A percentile compares a stretch with the other conserved stretches of the same genome.
These are phyloP conservation scores for Diaporthe sp. DNA, from an alignment of 2,329 filamentous ascomycete species.

Conservation along the genomic window DNA sequence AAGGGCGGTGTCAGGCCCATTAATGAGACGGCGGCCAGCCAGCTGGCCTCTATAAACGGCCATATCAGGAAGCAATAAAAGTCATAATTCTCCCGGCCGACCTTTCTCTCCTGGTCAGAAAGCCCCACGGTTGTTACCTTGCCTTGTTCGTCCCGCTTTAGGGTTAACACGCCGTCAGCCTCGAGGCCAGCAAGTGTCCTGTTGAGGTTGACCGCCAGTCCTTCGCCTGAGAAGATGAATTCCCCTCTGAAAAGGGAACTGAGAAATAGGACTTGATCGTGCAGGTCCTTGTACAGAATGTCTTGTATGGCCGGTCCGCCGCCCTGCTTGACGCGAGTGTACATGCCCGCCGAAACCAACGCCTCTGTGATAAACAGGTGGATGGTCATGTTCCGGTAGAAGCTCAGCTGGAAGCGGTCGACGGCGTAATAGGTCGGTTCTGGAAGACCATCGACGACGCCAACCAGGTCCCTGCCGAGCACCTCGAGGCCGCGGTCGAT, in stretches of 20 bases:
- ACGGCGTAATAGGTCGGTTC: slow-evolving; percentile 96
- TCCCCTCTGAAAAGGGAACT: slow-evolving; percentile 95
- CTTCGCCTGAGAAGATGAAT: slow-evolving; percentile 95
- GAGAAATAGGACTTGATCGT: slow-evolving; percentile 87
- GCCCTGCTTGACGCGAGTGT: slow-evolving; percentile 90
- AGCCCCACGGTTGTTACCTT: slow-evolving; percentile 79
- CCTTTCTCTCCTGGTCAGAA: slow-evolving; percentile 79
- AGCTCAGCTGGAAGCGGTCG: slow-evolving; percentile 95
- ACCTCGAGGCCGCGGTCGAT: slow-evolving; percentile 93
- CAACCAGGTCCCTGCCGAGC: slow-evolving; percentile 89
- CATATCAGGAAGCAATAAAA: slow-evolving; percentile 99
- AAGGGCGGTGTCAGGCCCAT: slow-evolving; percentile 86
- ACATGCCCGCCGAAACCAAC: slow-evolving; percentile 90
- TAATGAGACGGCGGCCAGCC: slow-evolving; percentile 90
- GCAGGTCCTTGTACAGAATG: slow-evolving; percentile 80
- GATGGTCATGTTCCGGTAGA: slow-evolving; percentile 99
- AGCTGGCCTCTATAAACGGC: slow-evolving; percentile 96
- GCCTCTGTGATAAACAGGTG: slow-evolving; percentile 97
- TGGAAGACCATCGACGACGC: slow-evolving; percentile 81
- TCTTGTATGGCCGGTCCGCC: slow-evolving; percentile 87
- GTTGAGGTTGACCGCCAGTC: slow-evolving; percentile 83
- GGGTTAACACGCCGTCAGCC: slow-evolving; percentile 80
- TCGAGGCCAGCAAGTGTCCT: slow-evolving; percentile 85
- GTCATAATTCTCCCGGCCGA: slow-evolving; percentile 93
- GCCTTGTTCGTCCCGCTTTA: slow-evolving; percentile 70